Evolutionary conservation across 306 rosid species (phyloP).

Genomic region (Rosa rugosa): DNA sequence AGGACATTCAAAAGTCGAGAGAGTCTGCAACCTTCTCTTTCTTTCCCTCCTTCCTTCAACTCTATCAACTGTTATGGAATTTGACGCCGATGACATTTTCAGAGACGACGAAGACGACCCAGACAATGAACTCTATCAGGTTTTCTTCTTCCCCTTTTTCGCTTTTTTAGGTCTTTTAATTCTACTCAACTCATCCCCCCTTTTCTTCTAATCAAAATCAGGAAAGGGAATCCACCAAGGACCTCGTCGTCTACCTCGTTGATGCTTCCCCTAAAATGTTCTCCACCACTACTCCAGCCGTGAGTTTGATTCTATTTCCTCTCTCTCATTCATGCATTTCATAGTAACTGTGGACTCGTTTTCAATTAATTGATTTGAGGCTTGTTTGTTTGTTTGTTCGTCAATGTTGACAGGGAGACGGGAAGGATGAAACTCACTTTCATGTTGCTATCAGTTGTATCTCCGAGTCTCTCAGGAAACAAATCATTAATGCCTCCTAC

Average conservation of each 20-base stretch:
- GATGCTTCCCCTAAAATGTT: slow-evolving; percentile 97
- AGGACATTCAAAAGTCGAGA: too few relatives aligned
- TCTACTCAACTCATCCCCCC: not conserved
- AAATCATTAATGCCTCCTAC: slow-evolving; percentile 67
- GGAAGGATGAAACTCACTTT: slow-evolving; percentile 58
- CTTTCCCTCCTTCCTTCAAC: too few relatives aligned
- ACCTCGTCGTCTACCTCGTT: slow-evolving; percentile 64
- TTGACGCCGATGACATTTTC: slow-evolving; percentile 80
- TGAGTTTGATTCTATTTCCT: slow-evolving; percentile 30
- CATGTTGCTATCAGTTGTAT: slow-evolving; percentile 69
- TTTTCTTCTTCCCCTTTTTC: not conserved
- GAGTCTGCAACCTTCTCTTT: too few relatives aligned
- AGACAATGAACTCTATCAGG: slow-evolving; percentile 47
- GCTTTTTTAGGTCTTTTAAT: too few relatives aligned
- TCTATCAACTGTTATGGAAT: slow-evolving; percentile 39
- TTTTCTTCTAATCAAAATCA: not conserved
- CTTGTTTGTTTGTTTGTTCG: not conserved
- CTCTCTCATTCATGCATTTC: not conserved
- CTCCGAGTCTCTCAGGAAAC: slow-evolving; percentile 59
- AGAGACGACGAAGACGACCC: slow-evolving; percentile 78
- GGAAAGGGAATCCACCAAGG: slow-evolving; percentile 69
- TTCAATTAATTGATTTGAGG: slow-evolving; percentile 1
- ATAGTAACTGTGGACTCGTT: not conserved
- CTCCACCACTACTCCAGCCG: slow-evolving; percentile 47
- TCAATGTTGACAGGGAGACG: slow-evolving; percentile 40